Conservation (phyloP, 2,329 filamentous ascomycete genomes). For the Stachybotrys chartarum region DNA sequence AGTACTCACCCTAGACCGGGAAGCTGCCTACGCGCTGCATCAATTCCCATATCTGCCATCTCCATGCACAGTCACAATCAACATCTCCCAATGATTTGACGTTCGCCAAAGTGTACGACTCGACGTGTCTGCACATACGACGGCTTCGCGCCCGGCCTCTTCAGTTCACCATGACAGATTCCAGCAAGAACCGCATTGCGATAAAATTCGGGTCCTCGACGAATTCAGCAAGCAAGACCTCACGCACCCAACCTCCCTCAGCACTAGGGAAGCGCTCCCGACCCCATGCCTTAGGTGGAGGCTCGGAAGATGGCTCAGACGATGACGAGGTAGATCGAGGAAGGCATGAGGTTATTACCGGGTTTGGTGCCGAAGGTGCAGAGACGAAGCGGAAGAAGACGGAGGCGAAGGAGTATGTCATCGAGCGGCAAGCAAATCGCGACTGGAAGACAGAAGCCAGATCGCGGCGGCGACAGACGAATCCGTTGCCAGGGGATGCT, state of each 20-base stretch:
- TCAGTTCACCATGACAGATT: slow-evolving; percentile 27
- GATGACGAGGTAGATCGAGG: slow-evolving; percentile 17
- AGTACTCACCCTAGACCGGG: no score
- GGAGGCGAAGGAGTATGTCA: slow-evolving; percentile 40
- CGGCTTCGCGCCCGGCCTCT: no score
- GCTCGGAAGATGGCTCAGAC: slow-evolving; percentile 36
- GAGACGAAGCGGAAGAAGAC: slow-evolving; percentile 29
- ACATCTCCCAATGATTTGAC: no score
- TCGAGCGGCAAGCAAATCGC: slow-evolving; percentile 49
- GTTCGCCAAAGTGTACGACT: no score
- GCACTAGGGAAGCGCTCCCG: slow-evolving; percentile 42
- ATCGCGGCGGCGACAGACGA: slow-evolving; percentile 41
- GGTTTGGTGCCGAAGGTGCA: slow-evolving; percentile 38
- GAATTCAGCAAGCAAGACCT: slow-evolving; percentile 19
- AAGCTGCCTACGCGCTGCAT: no score
- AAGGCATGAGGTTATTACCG: slow-evolving; percentile 40
- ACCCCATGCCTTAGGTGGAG: slow-evolving; percentile 30
- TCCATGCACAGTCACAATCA: no score
- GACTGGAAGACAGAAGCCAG: slow-evolving; percentile 54
- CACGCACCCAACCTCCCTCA: slow-evolving; percentile 30
- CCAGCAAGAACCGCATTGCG: slow-evolving; percentile 34
- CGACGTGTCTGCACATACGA: no score
- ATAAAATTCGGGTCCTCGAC: slow-evolving; percentile 36
- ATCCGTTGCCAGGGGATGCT: slow-evolving; percentile 51
- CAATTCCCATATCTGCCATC: no score